Base-by-base conservation (phyloP, 2,329 filamentous ascomycete genomes). In the Gaeumannomyces tritici region DNA sequence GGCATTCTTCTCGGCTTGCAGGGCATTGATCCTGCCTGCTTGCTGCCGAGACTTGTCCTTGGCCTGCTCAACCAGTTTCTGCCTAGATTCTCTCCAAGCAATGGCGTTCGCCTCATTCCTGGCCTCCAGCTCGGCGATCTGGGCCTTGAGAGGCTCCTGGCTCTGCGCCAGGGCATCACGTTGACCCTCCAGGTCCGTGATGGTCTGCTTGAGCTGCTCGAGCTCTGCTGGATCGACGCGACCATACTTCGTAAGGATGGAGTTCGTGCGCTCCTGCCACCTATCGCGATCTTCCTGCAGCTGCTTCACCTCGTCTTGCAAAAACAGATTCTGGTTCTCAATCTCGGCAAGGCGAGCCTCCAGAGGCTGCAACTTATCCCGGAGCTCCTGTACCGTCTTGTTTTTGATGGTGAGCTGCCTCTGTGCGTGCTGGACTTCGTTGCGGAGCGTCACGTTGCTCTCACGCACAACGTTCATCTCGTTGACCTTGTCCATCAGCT, bases 401-500 rank as follows among this genome's bases (percentile, higher is more conserved):
- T 83, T 85, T 77, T 91, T 95, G 69, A 91, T 88, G 0, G 85
- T 79, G 28, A 97, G 80, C 66, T 91, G 87, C 15, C 86, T 80
- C 67, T 95, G 90, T 1, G 91, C 85, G 69, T 92, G 88, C 62
- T 89, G 86, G 64, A 90, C 87, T 72, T 99, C 93, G 67, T 90
- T 91, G 56, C 96, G 90, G 21, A 99, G 81, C 1, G 93, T 95
- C 63, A 90, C 90, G 68, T 90, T 96, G 77, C 93, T 97, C 76
- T 99, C 95, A 13, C 95, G 89, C 80, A 96, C 96, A 21, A 97
- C 81, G 69, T 99, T 99, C 64, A 99, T 85, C 74, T 99, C 92
- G 70, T 96, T 95, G 64, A 99, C 84, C 66, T 96, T 97, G 67
- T 96, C 88, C 86, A 96, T 92, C 5, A 99, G 83, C 69, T 96